A percentile compares a stretch with the other conserved stretches of the same genome.
Evolutionary conservation across 169 alveolate genomes (phyloP).

Genomic region (Hammondia hammondi): DNA sequence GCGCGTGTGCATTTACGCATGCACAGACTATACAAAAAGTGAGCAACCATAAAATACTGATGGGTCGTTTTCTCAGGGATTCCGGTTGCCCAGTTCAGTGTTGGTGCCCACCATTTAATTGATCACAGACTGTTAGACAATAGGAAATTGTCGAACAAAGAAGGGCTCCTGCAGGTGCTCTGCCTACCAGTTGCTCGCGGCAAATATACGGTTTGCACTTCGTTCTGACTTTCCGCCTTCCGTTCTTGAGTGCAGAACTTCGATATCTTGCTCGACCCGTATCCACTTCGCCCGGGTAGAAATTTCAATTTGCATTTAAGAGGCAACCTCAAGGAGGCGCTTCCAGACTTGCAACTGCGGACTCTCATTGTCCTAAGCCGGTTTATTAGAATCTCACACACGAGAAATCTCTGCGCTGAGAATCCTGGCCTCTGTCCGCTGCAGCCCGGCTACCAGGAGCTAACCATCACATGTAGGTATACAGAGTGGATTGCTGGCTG

Average conservation of each 20-base stretch:
- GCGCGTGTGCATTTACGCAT: too few relatives aligned
- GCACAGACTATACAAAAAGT: too few relatives aligned
- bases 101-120: too few relatives aligned
- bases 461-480: constrained; percentile 2
- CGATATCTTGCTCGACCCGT: constrained; percentile 8
- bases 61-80: too few relatives aligned
- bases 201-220: too few relatives aligned
- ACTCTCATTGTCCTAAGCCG: constrained; percentile 15
- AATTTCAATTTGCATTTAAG: neutral
- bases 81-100: too few relatives aligned
- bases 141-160: too few relatives aligned
- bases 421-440: constrained; percentile 16
- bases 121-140: too few relatives aligned
- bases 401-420: constrained; percentile 29
- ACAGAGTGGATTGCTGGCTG: neutral
- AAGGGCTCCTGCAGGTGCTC: too few relatives aligned
- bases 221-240: too few relatives aligned
- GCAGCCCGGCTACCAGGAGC: constrained; percentile 39
- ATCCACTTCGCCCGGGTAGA: constrained; percentile 30
- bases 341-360: neutral
- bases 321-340: constrained; percentile 10
- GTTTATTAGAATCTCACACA: neutral
- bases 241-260: neutral
- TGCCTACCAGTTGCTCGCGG: too few relatives aligned
- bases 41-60: too few relatives aligned